Evolutionary conservation across 257 asterid species (phyloP).

Genomic region (Ilex aquifolium): DNA sequence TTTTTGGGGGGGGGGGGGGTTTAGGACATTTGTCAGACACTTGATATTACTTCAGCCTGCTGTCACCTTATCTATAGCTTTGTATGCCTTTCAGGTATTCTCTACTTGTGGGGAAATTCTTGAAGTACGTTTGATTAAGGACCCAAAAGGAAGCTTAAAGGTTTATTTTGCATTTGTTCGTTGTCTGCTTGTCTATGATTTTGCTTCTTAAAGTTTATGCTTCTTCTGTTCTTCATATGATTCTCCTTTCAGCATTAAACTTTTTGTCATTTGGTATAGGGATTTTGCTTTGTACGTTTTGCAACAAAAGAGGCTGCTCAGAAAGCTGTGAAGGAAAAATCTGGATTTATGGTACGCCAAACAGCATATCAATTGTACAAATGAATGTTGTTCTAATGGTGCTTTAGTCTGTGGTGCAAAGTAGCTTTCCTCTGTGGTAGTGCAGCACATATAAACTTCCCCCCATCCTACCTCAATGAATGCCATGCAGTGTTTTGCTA

Average conservation of each 20-base stretch:
- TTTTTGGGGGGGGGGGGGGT: too few species aligned
- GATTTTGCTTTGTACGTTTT: slow-evolving; percentile 83
- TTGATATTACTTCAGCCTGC: not conserved
- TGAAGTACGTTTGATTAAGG: slow-evolving; percentile 69
- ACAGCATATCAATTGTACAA: too few species aligned
- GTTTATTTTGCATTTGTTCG: slow-evolving; percentile 25
- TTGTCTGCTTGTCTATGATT: slow-evolving; percentile 1
- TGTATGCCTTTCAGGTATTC: slow-evolving; percentile 45
- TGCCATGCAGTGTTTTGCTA: too few species aligned
- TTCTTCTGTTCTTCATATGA: not conserved
- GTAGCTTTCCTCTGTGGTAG: too few species aligned
- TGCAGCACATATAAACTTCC: too few species aligned
- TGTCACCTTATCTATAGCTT: not conserved
- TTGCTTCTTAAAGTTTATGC: slow-evolving; percentile 12
- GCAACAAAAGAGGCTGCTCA: slow-evolving; percentile 74
- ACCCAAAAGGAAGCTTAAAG: slow-evolving; percentile 56
- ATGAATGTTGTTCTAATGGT: too few species aligned
- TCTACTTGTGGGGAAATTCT: slow-evolving; percentile 70
- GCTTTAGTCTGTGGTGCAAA: too few species aligned
- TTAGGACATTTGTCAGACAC: too few species aligned
- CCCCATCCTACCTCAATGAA: too few species aligned
- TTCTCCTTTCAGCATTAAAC: not conserved
- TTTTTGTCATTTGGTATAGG: slow-evolving; percentile 40
- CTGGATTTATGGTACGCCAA: slow-evolving; percentile 60
- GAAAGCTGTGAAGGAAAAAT: slow-evolving; percentile 73